Evolutionary conservation across 2,329 filamentous ascomycete genomes (phyloP).

Genomic region (Ceratocystis colombiana): DNA sequence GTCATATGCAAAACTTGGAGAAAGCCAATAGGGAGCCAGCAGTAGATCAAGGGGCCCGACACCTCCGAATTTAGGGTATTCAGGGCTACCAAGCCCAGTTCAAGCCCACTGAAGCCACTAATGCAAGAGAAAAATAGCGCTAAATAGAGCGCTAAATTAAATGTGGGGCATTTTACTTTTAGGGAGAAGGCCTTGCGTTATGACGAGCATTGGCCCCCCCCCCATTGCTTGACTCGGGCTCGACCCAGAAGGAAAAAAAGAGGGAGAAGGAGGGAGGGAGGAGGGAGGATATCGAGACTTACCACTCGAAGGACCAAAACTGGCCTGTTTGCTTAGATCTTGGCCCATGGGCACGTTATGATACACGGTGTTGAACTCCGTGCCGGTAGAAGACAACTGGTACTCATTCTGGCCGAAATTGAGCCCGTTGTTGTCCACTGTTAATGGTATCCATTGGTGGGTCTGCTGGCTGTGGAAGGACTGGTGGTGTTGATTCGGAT

Average conservation of each 20-base stretch:
- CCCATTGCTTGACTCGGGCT: conserved; percentile 5
- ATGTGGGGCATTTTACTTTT: neutral
- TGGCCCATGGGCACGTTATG: conserved; percentile 9
- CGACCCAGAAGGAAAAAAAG: neutral
- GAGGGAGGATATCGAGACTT: neutral
- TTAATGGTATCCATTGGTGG: conserved; percentile 41
- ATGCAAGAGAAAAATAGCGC: neutral
- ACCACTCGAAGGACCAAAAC: neutral
- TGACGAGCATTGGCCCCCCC: neutral
- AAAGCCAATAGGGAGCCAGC: conserved; percentile 5
- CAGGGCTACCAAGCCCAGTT: neutral
- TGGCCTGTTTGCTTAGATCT: conserved; percentile 3
- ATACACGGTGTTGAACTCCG: conserved; percentile 13
- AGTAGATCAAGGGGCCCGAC: neutral
- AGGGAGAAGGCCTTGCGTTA: neutral
- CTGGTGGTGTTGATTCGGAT: conserved; percentile 27
- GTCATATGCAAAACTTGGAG: too few relatives aligned
- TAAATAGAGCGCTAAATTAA: neutral
- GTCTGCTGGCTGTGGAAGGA: conserved; percentile 44
- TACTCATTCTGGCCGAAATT: conserved; percentile 42
- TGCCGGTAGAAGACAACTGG: conserved; percentile 22
- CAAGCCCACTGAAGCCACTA: neutral
- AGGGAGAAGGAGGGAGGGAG: neutral
- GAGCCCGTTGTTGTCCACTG: neutral
- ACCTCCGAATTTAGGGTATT: neutral